Evolutionary conservation across 352 stramenopile genomes (phyloP).

Genomic region (Phytophthora foliorum): DNA sequence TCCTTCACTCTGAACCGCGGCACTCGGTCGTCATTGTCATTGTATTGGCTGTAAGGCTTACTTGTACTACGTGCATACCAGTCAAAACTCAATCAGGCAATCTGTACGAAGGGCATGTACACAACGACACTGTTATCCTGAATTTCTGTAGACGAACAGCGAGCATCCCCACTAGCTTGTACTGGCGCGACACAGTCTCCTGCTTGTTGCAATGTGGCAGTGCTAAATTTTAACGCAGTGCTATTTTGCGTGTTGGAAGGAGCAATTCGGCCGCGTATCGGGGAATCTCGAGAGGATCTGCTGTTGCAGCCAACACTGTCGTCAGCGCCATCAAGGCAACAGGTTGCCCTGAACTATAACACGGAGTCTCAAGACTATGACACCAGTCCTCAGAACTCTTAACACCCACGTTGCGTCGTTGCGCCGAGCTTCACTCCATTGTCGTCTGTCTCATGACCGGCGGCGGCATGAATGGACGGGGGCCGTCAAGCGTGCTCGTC

Average conservation of each 20-base stretch:
- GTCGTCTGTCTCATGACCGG: constrained; percentile 29
- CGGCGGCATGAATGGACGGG: constrained; percentile 32
- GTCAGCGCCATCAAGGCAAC: constrained; percentile 3
- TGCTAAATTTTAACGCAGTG: too few relatives aligned
- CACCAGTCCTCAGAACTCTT: constrained; percentile 15
- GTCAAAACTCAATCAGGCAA: too few relatives aligned
- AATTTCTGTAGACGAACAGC: constrained; percentile 15
- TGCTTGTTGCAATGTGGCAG: not conserved
- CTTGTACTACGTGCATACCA: too few relatives aligned
- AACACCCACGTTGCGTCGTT: constrained; percentile 22
- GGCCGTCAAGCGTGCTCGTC: constrained; percentile 22
- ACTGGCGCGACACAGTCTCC: not conserved
- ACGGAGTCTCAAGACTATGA: constrained; percentile 9
- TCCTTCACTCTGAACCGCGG: too few relatives aligned
- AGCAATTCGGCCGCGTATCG: constrained; percentile 1
- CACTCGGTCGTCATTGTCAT: too few relatives aligned
- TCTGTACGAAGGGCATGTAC: too few relatives aligned
- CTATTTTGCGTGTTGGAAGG: constrained; percentile 2
- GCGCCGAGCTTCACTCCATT: constrained; percentile 24
- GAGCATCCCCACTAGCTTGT: not conserved
- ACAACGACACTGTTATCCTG: too few relatives aligned
- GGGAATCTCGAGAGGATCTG: constrained; percentile 13
- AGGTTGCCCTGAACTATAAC: constrained; percentile 29
- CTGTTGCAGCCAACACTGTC: not conserved
- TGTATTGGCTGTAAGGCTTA: too few relatives aligned